phyloP scores from a whole-genome alignment of 768 basidiomycete species.

The Coprinopsis cinerea region DNA sequence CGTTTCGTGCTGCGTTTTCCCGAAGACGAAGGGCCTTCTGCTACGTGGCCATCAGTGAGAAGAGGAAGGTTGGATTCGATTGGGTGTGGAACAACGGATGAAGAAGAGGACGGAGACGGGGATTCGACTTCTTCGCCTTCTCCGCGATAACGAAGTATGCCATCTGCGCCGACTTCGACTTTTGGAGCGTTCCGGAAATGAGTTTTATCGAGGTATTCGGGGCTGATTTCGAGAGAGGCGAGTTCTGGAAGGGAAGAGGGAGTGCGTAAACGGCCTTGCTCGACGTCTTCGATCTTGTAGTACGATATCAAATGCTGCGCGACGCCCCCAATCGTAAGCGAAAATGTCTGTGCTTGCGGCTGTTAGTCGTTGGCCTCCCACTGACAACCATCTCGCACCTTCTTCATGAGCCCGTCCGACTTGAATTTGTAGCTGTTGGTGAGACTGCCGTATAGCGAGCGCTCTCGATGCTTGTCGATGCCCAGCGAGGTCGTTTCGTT shows the following conservation, averaged over 20 bases:
- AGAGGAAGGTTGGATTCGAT: conserved; percentile 37
- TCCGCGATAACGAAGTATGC: conserved; percentile 74
- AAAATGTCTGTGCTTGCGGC: conserved; percentile 66
- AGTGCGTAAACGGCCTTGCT: conserved; percentile 78
- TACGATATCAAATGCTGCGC: conserved; percentile 93
- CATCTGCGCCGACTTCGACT: conserved; percentile 81
- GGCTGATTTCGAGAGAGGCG: conserved; percentile 77
- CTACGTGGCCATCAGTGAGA: conserved; percentile 38
- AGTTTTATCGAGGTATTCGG: conserved; percentile 83
- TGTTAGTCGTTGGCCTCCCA: conserved; percentile 1
- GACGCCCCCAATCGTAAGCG: conserved; percentile 76
- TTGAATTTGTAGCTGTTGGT: conserved; percentile 96
- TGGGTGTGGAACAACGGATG: conserved; percentile 28
- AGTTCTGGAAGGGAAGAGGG: conserved; percentile 89
- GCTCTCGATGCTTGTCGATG: conserved; percentile 70
- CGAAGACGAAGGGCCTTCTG: conserved; percentile 23
- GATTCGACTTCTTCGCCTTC: conserved; percentile 70
- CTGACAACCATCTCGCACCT: conserved; percentile 46
- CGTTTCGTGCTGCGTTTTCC: conserved; percentile 35
- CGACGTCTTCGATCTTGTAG: conserved; percentile 89
- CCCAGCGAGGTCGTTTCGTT: conserved; percentile 37
- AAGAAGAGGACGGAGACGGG: conserved; percentile 30
- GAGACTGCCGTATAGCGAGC: conserved; percentile 81
- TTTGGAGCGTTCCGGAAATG: conserved; percentile 90
- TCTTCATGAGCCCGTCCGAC: conserved; percentile 91